A percentile compares a stretch with the other conserved stretches of the same genome.
Conservation (phyloP, 148 eudicot species). For the Rhododendron mucronatum region DNA sequence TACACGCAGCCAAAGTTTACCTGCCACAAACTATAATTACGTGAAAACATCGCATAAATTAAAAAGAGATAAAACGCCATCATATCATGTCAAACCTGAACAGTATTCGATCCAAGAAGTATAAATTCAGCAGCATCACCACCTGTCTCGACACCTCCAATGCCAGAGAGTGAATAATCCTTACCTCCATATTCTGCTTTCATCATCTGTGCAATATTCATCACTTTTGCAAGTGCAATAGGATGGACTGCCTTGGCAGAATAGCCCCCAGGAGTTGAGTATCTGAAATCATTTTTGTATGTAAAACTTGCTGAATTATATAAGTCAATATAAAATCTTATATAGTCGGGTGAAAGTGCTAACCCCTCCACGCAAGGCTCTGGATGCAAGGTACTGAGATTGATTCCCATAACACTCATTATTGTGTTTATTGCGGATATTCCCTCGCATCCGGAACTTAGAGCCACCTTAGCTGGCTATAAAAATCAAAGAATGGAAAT, state of each 20-base stretch:
- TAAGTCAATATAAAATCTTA: not conserved
- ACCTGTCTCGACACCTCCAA: conserved; percentile 98
- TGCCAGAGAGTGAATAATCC: conserved; percentile 83
- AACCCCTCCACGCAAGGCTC: conserved; percentile 99
- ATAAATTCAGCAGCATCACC: conserved; percentile 97
- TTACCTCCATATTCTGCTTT: conserved; percentile 62
- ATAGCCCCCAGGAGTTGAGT: conserved; percentile 98
- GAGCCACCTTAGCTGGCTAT: conserved; percentile 90
- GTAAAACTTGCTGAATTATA: not conserved
- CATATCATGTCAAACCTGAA: conserved; percentile 57
- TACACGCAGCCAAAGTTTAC: not conserved
- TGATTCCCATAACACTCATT: conserved; percentile 98
- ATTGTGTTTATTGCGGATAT: conserved; percentile 93
- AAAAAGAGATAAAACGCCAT: not conserved
- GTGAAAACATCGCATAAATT: not conserved
- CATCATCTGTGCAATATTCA: conserved; percentile 97
- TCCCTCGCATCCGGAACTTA: conserved; percentile 86
- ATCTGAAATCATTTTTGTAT: conserved; percentile 34
- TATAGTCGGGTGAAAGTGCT: conserved; percentile 17
- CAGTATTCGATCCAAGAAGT: conserved; percentile 94
- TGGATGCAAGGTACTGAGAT: conserved; percentile 81
- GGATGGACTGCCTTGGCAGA: conserved; percentile 96
- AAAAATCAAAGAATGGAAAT: conserved; percentile 1
- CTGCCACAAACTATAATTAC: not conserved
- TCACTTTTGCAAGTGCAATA: conserved; percentile 98